These are phyloP conservation scores for Chiua virens DNA, from an alignment of 768 basidiomycete species.

Conservation along the genomic window DNA sequence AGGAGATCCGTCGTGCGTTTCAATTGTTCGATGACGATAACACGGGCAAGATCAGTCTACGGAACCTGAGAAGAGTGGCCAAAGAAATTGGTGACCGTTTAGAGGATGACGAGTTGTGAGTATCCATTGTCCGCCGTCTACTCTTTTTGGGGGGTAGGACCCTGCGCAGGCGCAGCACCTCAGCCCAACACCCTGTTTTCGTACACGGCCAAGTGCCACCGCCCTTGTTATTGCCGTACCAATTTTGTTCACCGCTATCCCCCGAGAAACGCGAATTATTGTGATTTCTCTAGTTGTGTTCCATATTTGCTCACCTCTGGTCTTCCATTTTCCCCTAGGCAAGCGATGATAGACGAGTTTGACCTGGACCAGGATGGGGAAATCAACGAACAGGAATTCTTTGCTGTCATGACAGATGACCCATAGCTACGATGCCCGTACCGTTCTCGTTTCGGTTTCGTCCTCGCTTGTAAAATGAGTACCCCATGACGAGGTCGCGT, in stretches of 20 bases:
- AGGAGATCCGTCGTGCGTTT: slow-evolving; percentile 95
- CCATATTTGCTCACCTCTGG: slow-evolving; percentile 32
- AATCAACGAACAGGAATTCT: slow-evolving; percentile 95
- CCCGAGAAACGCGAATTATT: slow-evolving; percentile 9
- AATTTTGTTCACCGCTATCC: slow-evolving; percentile 26
- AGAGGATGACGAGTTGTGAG: slow-evolving; percentile 96
- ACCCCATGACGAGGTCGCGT: neutral
- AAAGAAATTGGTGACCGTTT: slow-evolving; percentile 95
- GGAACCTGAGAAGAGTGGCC: slow-evolving; percentile 90
- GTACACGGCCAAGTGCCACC: slow-evolving; percentile 22
- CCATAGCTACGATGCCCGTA: slow-evolving; percentile 38
- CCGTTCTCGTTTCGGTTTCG: neutral
- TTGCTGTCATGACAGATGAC: slow-evolving; percentile 96
- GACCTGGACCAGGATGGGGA: slow-evolving; percentile 98
- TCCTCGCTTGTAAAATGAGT: too few relatives aligned
- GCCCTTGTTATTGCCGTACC: slow-evolving; percentile 13
- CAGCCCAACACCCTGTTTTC: slow-evolving; percentile 30
- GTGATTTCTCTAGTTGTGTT: slow-evolving; percentile 11
- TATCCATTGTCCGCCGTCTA: slow-evolving; percentile 19
- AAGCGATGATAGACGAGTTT: slow-evolving; percentile 99
- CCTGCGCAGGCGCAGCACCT: slow-evolving; percentile 24
- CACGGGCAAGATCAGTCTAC: slow-evolving; percentile 90
- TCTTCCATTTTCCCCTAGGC: slow-evolving; percentile 50
- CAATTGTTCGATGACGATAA: slow-evolving; percentile 95
- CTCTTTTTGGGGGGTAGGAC: slow-evolving; percentile 14